Evolutionary conservation across 129 eudicot genomes (phyloP).

Genomic region (Apium graveolens): DNA sequence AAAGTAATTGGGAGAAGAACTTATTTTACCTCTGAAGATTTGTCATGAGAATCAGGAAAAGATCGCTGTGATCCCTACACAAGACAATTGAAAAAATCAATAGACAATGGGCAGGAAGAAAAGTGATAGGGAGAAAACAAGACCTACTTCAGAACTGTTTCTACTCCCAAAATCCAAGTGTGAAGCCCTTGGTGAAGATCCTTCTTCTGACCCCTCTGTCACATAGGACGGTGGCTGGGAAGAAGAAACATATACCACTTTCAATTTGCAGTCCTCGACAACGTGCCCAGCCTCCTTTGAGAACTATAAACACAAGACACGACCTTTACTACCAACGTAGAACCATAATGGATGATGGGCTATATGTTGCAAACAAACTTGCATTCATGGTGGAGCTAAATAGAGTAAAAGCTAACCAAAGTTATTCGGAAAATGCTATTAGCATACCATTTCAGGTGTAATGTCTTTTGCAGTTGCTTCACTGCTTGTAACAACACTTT

Average conservation of each 20-base stretch:
- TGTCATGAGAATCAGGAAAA: slow-evolving; percentile 45
- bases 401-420: no score
- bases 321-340: not conserved
- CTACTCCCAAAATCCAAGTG: slow-evolving; percentile 33
- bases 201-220: slow-evolving; percentile 69
- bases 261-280: slow-evolving; percentile 82
- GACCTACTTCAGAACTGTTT: slow-evolving; percentile 35
- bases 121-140: slow-evolving; percentile 1
- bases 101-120: not conserved
- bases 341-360: not conserved
- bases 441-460: slow-evolving; percentile 80
- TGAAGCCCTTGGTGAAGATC: slow-evolving; percentile 36
- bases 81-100: not conserved
- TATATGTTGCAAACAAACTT: not conserved
- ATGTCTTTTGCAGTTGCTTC: slow-evolving; percentile 63
- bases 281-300: slow-evolving; percentile 55
- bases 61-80: slow-evolving; percentile 35
- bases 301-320: slow-evolving; percentile 39
- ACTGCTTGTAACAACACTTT: slow-evolving; percentile 54
- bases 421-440: no score
- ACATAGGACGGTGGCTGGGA: slow-evolving; percentile 60
- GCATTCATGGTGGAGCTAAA: no score
- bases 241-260: slow-evolving; percentile 60
- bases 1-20: not conserved
- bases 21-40: slow-evolving; percentile 48